A percentile compares a stretch with the other conserved stretches of the same genome.
These are phyloP conservation scores for Elymus sibiricus DNA, from an alignment of 176 grass and related monocot species.

Conservation along the genomic window DNA sequence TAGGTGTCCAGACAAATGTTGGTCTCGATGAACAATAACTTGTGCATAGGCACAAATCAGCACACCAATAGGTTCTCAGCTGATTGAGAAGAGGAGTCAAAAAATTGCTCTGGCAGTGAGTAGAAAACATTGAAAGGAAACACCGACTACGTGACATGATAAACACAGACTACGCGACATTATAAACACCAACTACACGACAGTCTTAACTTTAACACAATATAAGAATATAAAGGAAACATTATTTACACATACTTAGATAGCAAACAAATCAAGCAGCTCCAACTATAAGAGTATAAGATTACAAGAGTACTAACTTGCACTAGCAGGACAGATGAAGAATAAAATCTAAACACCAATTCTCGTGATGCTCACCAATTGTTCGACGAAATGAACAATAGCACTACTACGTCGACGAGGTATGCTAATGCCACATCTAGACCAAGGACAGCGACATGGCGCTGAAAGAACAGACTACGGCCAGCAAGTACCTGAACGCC, in stretches of 20 bases:
- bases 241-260: not conserved
- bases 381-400: slow-evolving; percentile 32
- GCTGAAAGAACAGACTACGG: not conserved
- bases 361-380: not conserved
- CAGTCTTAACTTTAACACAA: not conserved
- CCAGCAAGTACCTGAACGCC: slow-evolving; percentile 64
- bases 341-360: not conserved
- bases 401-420: not conserved
- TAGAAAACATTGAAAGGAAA: not conserved
- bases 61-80: not conserved
- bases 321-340: not conserved
- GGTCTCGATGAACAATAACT: not conserved
- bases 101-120: not conserved
- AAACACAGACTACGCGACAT: not conserved
- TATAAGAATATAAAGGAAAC: not conserved
- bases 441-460: not conserved
- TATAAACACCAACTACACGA: not conserved
- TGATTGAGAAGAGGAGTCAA: not conserved
- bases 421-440: not conserved
- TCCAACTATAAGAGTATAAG: not conserved
- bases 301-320: not conserved
- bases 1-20: not conserved
- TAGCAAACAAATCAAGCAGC: not conserved
- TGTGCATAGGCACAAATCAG: not conserved
- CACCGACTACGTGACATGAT: not conserved